A percentile compares a stretch with the other conserved stretches of the same genome.
These are phyloP conservation scores for Apocynum venetum DNA, from an alignment of 257 asterid species.

Conservation along the genomic window DNA sequence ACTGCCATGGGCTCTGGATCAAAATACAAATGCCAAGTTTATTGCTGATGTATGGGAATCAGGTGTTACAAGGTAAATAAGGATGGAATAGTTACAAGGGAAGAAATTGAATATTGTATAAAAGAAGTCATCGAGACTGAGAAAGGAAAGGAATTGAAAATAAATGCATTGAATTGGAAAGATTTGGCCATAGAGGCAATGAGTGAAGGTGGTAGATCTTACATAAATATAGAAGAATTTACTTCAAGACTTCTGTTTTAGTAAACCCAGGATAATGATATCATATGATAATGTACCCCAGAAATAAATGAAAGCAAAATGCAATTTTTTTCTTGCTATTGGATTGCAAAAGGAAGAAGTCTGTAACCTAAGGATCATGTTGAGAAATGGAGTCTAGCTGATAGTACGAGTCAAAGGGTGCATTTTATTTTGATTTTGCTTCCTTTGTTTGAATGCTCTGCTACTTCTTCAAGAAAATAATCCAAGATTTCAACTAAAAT, in stretches of 20 bases:
- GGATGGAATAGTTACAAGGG: conserved; percentile 20
- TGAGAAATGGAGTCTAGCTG: too few species aligned
- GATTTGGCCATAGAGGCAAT: conserved; percentile 13
- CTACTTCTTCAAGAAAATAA: too few species aligned
- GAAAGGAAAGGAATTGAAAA: conserved; percentile 9
- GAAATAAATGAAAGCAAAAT: too few species aligned
- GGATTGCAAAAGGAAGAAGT: too few species aligned
- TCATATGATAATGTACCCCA: too few species aligned
- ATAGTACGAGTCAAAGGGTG: too few species aligned
- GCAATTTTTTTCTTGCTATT: too few species aligned
- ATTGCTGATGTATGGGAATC: conserved; percentile 24
- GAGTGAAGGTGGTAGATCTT: conserved; percentile 24
- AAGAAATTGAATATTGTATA: conserved; percentile 24
- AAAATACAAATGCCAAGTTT: conserved; percentile 23
- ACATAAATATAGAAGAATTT: conserved; percentile 14
- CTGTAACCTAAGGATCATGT: too few species aligned
- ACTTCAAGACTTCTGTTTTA: neutral
- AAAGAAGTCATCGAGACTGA: conserved; percentile 15
- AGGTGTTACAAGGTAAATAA: conserved; percentile 21
- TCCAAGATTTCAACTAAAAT: too few species aligned
- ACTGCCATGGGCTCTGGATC: conserved; percentile 21
- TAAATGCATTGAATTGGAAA: conserved; percentile 25
- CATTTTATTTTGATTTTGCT: too few species aligned
- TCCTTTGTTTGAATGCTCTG: too few species aligned
- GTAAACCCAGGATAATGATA: neutral